Conservation (phyloP, 106 monocot genomes). For the Triglochin maritima region DNA sequence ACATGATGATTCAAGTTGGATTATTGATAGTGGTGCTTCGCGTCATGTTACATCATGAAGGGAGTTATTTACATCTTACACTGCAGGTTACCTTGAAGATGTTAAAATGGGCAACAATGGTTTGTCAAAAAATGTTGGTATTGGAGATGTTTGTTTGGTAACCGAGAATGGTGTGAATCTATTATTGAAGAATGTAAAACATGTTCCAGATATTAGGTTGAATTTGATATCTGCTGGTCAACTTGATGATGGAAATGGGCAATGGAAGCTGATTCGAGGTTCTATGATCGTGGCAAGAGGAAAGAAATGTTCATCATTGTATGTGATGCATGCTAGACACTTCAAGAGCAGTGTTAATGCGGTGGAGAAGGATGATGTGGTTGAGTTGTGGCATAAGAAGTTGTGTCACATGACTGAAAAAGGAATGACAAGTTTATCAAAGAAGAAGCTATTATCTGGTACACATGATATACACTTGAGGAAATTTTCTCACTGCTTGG, state of each 20-base stretch:
- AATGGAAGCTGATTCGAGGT: constrained; percentile 6
- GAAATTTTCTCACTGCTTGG: too few relatives aligned
- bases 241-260: constrained; percentile 4
- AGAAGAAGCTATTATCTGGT: too few relatives aligned
- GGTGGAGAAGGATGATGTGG: too few relatives aligned
- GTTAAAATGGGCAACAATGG: constrained; percentile 8
- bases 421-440: too few relatives aligned
- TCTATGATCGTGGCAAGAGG: constrained; percentile 12
- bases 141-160: constrained; percentile 4
- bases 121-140: background rate
- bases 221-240: constrained; percentile 8
- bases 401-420: too few relatives aligned
- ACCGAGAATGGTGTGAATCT: constrained; percentile 1
- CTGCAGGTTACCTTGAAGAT: constrained; percentile 1
- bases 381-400: too few relatives aligned
- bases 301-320: background rate
- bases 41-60: background rate
- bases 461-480: too few relatives aligned
- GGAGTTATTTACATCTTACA: constrained; percentile 9
- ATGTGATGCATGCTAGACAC: too few relatives aligned
- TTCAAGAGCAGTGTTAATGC: too few relatives aligned
- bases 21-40: constrained; percentile 6
- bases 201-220: background rate
- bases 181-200: constrained; percentile 2
- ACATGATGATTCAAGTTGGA: background rate